Evolutionary conservation across 129 eudicot genomes (phyloP).

Genomic region (Rutidosis leptorrhynchoides): DNA sequence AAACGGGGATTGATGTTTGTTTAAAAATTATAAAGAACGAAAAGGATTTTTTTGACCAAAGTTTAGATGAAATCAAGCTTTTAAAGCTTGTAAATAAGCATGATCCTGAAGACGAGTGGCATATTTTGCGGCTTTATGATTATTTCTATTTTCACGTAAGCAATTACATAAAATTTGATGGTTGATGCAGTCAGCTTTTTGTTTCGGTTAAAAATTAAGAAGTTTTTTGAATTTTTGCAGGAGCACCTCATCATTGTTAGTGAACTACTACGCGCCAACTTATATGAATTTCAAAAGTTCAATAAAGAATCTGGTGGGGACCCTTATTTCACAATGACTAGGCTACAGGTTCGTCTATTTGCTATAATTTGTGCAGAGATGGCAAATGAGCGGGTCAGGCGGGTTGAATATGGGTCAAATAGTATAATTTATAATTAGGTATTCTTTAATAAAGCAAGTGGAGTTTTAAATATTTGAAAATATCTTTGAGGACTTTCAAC

Average conservation of each 20-base stretch:
- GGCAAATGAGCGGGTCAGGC: background rate
- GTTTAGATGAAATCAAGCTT: conserved; percentile 96
- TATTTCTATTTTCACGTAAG: conserved; percentile 90
- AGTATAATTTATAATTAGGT: background rate
- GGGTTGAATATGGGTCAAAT: background rate
- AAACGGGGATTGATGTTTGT: conserved; percentile 80
- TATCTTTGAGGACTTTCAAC: background rate
- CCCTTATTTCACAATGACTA: conserved; percentile 72
- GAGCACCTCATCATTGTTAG: conserved; percentile 92
- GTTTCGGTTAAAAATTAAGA: background rate
- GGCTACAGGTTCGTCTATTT: conserved; percentile 76
- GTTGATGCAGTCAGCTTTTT: background rate
- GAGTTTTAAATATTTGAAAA: background rate
- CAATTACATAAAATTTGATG: conserved; percentile 4
- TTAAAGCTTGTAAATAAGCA: conserved; percentile 88
- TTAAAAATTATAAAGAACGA: conserved; percentile 93
- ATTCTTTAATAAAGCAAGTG: background rate
- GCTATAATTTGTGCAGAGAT: background rate
- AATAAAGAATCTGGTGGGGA: conserved; percentile 85
- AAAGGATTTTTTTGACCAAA: conserved; percentile 97
- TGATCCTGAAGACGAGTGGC: conserved; percentile 78
- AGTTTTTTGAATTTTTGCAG: conserved; percentile 37
- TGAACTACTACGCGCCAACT: conserved; percentile 86
- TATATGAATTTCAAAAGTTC: conserved; percentile 89
- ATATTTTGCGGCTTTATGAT: conserved; percentile 88